Base-by-base conservation (phyloP, 192 early-diverging fungal genomes). In the Coemansia sp. region DNA sequence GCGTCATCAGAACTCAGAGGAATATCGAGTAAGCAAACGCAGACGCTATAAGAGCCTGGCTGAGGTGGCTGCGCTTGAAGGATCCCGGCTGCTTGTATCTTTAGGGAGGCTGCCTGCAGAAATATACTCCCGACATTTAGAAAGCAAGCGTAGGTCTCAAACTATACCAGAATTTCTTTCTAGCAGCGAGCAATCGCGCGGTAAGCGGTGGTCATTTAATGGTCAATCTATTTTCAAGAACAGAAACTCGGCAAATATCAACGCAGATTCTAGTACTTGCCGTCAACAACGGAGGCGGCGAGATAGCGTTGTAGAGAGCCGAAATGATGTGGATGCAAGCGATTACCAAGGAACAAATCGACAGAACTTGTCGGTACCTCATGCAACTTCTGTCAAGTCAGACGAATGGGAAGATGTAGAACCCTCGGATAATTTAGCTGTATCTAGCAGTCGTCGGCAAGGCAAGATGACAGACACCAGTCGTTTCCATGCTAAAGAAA, bases 11-110 rank as follows among this genome's bases (percentile, higher is more conserved):
- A 31, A 18, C 15, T 43, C 43, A 0, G 44, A 6, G n/a, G 55
- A 37, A 11, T 12, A 11, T 3, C 7, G 55, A 2, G 55, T 46
- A 8, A 50, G n/a, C 19, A 48, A 55, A 23, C 59, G 57, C 2
- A 53, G 55, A 55, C 57, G 57, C 13, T 75, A 75, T 62, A 75
- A 75, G 55, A 64, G 72, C 41, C 43, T 75, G 54, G 72, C 72
- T 0, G 72, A 75, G 55, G 65, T 58, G 0, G 72, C 72, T 0
- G 68, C 72, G 1, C 53, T 40, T 19, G 65, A 69, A 28, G 72
- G 72, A n/a, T 69, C 65, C 36, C 50, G 61, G 31, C 66, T 75
- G 50, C 61, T 74, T n/a, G 48, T 59, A 36, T 68, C 71, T 0
- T 45, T 74, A 15, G 51, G 59, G 11, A 23, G 43, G n/a, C 55